Base-by-base conservation (phyloP, 495 filamentous ascomycete species). In the Penicillium pancosmium region DNA sequence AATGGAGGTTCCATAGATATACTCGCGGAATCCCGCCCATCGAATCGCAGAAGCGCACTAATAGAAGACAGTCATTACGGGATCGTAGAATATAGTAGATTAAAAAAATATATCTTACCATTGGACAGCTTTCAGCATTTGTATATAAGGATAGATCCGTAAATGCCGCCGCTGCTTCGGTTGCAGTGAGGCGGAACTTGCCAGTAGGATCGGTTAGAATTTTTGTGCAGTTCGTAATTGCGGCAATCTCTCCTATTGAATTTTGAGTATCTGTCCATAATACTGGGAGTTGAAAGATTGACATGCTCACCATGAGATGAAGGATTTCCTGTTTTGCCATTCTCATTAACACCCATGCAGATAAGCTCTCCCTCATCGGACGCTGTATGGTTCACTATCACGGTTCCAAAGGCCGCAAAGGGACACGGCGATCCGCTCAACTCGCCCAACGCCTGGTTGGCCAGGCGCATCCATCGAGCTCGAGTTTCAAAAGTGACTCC, bases 121-220 rank as follows among this genome's bases (percentile, higher is more conserved):
- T 86, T 8, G 81, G 80, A 66, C 83, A 86, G 54, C 76, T 78
- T 61, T 84, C 81, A 5, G 76, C 81, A 65, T 80, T 84, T 8
- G 82, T 86, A 68, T 86, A 86, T 5, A 84, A 66, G 9, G 73
- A 71, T 16, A 86, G 60, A 35, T 75, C 54, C n/a, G 61, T 44
- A 53, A 79, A 84, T 16, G 81, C 82, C 19, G 60, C 69, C 11
- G 74, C 48, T 0, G 77, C 73, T 52, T 73, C 74, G 16, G 68
- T 46, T 0, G 75, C 57, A 5, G 52, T 72, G 15, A 84, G 63
- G 11, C 71, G 75, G 62, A 79, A 82, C 0, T 62, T 63, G 0
- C 79, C 80, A 3, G 60, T 27, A 0, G 77, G 72, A 57, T 77
- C 74, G 1, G 74, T 76, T 0, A 86, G 71, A 54, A 84, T 72